Conservation (phyloP, 2,329 filamentous ascomycete genomes). For the Penicillium freii region DNA sequence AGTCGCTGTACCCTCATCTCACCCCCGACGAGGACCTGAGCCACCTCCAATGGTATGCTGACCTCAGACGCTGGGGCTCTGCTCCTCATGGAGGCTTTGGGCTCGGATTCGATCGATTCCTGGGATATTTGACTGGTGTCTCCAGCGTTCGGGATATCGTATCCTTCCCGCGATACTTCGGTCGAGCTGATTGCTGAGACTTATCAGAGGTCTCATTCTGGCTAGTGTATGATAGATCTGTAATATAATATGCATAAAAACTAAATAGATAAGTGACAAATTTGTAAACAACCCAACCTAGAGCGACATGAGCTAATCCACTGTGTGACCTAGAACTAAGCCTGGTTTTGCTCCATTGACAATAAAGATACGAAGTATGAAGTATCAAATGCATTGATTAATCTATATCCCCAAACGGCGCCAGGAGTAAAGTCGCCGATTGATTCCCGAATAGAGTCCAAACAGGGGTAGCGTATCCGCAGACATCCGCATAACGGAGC, state of each 20-base stretch:
- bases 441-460: not conserved
- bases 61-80: slow-evolving; percentile 85
- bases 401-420: not conserved
- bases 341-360: not conserved
- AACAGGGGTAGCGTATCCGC: not conserved
- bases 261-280: not conserved
- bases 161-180: slow-evolving; percentile 72
- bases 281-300: not conserved
- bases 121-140: slow-evolving; percentile 79
- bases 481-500: slow-evolving; percentile 6
- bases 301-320: not conserved
- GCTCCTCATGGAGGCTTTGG: slow-evolving; percentile 91
- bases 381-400: not conserved
- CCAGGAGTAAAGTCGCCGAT: not conserved
- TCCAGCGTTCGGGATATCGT: slow-evolving; percentile 81
- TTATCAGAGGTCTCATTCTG: not conserved
- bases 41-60: slow-evolving; percentile 80
- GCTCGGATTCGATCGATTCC: slow-evolving; percentile 80
- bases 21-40: slow-evolving; percentile 42
- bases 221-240: slow-evolving; percentile 20
- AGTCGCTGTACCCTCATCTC: slow-evolving; percentile 38
- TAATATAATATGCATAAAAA: slow-evolving; percentile 16
- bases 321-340: not conserved
- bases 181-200: slow-evolving; percentile 52
- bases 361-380: not conserved